Evolutionary conservation across 2,329 filamentous ascomycete species (phyloP).

Genomic region (Colletotrichum falcatum): DNA sequence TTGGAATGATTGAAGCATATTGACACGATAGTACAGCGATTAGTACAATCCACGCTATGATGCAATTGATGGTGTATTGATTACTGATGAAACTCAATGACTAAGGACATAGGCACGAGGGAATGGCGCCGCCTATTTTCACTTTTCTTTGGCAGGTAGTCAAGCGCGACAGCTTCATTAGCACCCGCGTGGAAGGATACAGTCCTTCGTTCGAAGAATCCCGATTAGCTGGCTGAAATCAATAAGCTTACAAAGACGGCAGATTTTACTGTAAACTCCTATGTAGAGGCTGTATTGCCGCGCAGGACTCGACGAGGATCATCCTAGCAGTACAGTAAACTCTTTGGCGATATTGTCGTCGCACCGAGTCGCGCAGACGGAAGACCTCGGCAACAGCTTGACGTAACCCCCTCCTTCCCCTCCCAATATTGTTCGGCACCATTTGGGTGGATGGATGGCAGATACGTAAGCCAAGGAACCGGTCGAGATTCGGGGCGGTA

Average conservation of each 20-base stretch:
- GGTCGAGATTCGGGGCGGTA: not conserved
- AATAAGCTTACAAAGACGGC: not conserved
- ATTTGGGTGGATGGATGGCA: not conserved
- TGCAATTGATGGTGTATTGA: not conserved
- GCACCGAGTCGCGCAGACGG: not conserved
- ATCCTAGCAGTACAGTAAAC: not conserved
- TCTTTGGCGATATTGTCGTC: not conserved
- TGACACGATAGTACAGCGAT: too few relatives aligned
- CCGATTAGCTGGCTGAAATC: too few relatives aligned
- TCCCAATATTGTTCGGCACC: not conserved
- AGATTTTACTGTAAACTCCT: not conserved
- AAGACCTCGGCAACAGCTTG: not conserved
- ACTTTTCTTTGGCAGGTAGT: too few relatives aligned
- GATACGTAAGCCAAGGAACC: not conserved
- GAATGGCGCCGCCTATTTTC: too few relatives aligned
- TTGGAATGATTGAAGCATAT: not conserved
- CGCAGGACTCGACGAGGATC: not conserved
- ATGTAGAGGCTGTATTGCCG: not conserved
- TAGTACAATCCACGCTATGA: too few relatives aligned
- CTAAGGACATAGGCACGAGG: too few relatives aligned
- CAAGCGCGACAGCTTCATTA: too few relatives aligned
- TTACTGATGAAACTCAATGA: not conserved
- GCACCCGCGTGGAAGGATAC: too few relatives aligned
- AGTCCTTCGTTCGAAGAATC: not conserved
- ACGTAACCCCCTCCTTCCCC: not conserved